phyloP scores from a whole-genome alignment of 78 protist genomes.

The Diacronema lutheri region DNA sequence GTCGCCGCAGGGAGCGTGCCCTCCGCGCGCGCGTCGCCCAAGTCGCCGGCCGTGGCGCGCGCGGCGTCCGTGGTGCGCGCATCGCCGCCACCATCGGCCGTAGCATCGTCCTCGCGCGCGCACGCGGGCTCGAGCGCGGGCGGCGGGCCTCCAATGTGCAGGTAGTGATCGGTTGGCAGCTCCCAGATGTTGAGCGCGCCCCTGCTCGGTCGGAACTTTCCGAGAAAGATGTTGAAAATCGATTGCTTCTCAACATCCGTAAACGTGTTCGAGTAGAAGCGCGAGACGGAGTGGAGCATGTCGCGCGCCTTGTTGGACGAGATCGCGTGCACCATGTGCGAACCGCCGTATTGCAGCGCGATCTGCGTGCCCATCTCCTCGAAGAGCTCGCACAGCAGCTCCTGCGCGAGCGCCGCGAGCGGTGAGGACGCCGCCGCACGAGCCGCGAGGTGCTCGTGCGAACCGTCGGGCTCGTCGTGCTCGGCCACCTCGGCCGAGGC shows the following conservation, averaged over 20 bases:
- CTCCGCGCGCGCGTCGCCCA: neutral
- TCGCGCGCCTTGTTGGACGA: slow-evolving; percentile 6
- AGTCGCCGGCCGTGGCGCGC: neutral
- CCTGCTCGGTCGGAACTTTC: neutral
- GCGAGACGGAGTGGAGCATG: slow-evolving; percentile 6
- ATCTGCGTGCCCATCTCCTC: slow-evolving; percentile 19
- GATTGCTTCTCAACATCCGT: slow-evolving; percentile 11
- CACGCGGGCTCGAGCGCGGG: neutral
- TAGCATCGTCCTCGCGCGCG: neutral
- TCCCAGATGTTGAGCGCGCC: slow-evolving; percentile 1
- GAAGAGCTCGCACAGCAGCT: neutral
- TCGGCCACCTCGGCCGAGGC: too few relatives aligned
- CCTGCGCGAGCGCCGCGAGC: neutral
- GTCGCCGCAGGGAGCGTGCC: neutral
- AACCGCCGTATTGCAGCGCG: slow-evolving; percentile 16
- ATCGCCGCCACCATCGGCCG: neutral
- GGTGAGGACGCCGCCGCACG: too few relatives aligned
- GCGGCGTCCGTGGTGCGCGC: neutral
- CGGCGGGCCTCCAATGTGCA: neutral
- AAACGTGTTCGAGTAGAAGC: slow-evolving; percentile 23
- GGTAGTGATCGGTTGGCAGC: neutral
- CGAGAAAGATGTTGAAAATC: neutral
- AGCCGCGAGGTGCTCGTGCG: too few relatives aligned
- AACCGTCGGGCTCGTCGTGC: too few relatives aligned
- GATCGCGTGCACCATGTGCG: neutral